Evolutionary conservation across 768 basidiomycete species (phyloP).

Genomic region (Russula emetica): DNA sequence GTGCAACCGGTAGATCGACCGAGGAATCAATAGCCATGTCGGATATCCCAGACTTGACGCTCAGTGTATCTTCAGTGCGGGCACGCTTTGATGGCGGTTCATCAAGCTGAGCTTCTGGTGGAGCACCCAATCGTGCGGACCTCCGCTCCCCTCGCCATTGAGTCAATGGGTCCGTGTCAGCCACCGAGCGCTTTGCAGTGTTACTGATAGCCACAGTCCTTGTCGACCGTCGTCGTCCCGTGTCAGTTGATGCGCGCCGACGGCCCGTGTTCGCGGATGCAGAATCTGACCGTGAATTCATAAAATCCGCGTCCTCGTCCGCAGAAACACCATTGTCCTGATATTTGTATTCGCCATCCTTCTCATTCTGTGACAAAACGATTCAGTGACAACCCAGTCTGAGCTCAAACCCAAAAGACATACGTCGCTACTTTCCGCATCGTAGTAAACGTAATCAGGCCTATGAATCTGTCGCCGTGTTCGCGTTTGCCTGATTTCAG

Average conservation of each 20-base stretch:
- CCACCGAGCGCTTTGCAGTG: conserved; percentile 49
- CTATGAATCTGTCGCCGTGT: conserved; percentile 67
- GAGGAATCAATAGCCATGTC: conserved; percentile 26
- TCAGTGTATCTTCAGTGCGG: conserved; percentile 61
- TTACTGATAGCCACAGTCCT: conserved; percentile 37
- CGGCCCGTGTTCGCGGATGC: conserved; percentile 20
- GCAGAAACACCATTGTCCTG: conserved; percentile 47
- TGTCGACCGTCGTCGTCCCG: conserved; percentile 41
- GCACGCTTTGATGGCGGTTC: conserved; percentile 61
- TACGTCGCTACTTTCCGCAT: conserved; percentile 62
- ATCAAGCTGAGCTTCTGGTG: conserved; percentile 49
- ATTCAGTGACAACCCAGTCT: conserved; percentile 31
- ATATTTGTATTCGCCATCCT: conserved; percentile 56
- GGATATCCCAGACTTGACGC: conserved; percentile 32
- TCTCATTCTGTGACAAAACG: conserved; percentile 47
- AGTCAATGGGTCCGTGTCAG: conserved; percentile 46
- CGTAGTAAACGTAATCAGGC: conserved; percentile 78
- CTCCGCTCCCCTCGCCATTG: conserved; percentile 75
- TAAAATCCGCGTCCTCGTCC: conserved; percentile 36
- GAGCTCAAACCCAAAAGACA: conserved; percentile 33
- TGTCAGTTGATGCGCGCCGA: conserved; percentile 20
- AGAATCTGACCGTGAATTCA: conserved; percentile 31
- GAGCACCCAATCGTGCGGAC: conserved; percentile 60
- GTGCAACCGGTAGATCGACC: conserved; percentile 21
- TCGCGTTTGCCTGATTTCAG: conserved; percentile 74